Evolutionary conservation across 495 filamentous ascomycete genomes (phyloP), one percentile per base, ranked within the genome.

Genomic region (Penicillium egyptiacum): DNA sequence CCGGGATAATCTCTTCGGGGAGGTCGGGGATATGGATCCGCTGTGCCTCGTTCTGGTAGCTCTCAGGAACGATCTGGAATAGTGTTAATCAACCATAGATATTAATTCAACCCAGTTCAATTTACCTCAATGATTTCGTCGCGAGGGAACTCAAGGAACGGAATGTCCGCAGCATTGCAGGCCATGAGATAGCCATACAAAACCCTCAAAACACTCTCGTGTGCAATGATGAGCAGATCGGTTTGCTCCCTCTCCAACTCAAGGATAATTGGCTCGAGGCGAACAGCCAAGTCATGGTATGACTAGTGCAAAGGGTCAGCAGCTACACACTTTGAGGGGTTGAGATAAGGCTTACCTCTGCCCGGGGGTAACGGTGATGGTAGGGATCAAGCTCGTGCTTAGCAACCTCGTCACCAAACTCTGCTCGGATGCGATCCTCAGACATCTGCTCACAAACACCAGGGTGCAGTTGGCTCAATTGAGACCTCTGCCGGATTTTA

Each of bases 141-240:
- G 10, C 95, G 88, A 11, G 94, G 92, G 66, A 99, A 99, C 57
- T 90, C 88, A 55, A 99, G 82, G 63, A 85, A 88, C 17, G 95
- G 95, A 58, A 99, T 99, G 63, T 96, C 91, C 60, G 85, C 86
- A n/a, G 95, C 92, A 72, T 90, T 91, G 74, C 95, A 98, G 56
- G 96, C 95, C 95, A 98, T 98, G 35, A 98, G 81, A 68, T 99
- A 99, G 12, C 93, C 92, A 67, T 98, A 99, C 23, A 99, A 78
- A 41, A 99, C 95, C 47, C 95, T 89, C 45, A 99, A 78, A 12
- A 99, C 95, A 57, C 89, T 93, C 71, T 99, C 95, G 67, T 99
- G 95, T 14, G 95, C 95, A 69, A 99, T 96, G 60, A 99, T 96
- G 28, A 99, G 79, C 39, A 99, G 79, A 71, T 99, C 95, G 56